phyloP scores from a whole-genome alignment of 345 rosid species.

The Excoecaria cochinchinensis region DNA sequence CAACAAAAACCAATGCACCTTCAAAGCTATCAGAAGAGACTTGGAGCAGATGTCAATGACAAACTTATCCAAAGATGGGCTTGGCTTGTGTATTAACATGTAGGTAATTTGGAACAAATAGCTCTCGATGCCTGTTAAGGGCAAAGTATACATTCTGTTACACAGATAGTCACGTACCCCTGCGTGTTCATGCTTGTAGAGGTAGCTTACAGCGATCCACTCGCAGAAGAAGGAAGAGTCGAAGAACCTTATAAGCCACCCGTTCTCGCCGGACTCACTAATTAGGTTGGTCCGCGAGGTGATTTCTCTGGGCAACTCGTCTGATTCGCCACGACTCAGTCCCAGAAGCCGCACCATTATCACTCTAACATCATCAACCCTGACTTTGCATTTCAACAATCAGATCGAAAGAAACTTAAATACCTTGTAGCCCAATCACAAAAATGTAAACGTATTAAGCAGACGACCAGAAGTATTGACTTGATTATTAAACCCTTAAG shows the following conservation, averaged over 20 bases:
- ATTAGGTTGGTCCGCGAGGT: constrained; percentile 54
- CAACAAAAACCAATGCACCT: constrained; percentile 98
- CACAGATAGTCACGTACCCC: constrained; percentile 97
- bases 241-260: constrained; percentile 98
- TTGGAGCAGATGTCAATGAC: constrained; percentile 84
- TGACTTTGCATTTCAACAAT: background rate
- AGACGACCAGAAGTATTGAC: background rate
- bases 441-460: background rate
- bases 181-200: constrained; percentile 89
- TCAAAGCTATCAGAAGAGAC: constrained; percentile 81
- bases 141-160: constrained; percentile 96
- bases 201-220: constrained; percentile 99
- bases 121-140: constrained; percentile 85
- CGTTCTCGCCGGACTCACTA: constrained; percentile 84
- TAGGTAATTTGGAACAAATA: constrained; percentile 93
- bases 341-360: constrained; percentile 90
- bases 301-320: constrained; percentile 91
- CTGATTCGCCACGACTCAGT: constrained; percentile 63
- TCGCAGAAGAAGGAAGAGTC: constrained; percentile 98
- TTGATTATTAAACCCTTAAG: constrained; percentile 7
- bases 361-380: constrained; percentile 45
- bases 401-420: background rate
- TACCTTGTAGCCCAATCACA: background rate
- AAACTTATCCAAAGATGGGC: constrained; percentile 97
- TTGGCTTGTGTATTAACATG: constrained; percentile 94